Evolutionary conservation across 352 stramenopile species (phyloP), one percentile per base, ranked within the genome.

Genomic region (Globisporangium viniferum): DNA sequence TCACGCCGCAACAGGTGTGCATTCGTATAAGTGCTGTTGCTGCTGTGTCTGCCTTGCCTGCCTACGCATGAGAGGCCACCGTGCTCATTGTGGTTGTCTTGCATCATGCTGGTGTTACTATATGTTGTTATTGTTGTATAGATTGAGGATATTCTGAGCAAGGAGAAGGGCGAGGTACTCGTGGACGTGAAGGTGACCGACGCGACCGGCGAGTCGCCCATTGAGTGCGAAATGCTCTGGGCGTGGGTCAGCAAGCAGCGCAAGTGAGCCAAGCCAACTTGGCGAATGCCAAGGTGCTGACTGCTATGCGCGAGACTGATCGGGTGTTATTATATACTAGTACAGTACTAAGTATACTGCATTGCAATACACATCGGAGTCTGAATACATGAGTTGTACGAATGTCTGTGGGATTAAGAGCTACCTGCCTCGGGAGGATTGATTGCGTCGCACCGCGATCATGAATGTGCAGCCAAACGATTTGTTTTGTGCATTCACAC

Each of bases 141-240:
- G 74, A 78, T 77, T 39, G 66, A 85, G 39, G 69, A 84, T 10
- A 95, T 97, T 56, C 68, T 71, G 53, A 81, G 57, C 51, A 79
- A 83, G 39, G 88, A 97, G 57, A 91, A 89, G 51, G 90, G 90
- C 20, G 78, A 93, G 48, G 71, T 93, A 27, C 68, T 82, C 5
- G 84, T 97, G 15, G 71, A 85, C 61, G 86, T 94, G 14, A 68
- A 81, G 31, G 84, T 97, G 53, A 91, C 84, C 14, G 90, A 97
- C 74, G 76, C 74, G 12, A 74, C 73, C 0, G 88, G 88, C 6
- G 84, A 92, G 39, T 73, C 79, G 51, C 90, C 90, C 5, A 93
- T 97, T 49, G 83, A 94, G 58, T 87, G 79, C 64, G 79, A 95
- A 63, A 91, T 97, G 80, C 61, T 89, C 49, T 97, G 88, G 88